Percentiles rank a stretch among this genome's conserved stretches.
Evolutionary conservation across 805 yeast species (phyloP).

Genomic region (Saturnispora saitoi): DNA sequence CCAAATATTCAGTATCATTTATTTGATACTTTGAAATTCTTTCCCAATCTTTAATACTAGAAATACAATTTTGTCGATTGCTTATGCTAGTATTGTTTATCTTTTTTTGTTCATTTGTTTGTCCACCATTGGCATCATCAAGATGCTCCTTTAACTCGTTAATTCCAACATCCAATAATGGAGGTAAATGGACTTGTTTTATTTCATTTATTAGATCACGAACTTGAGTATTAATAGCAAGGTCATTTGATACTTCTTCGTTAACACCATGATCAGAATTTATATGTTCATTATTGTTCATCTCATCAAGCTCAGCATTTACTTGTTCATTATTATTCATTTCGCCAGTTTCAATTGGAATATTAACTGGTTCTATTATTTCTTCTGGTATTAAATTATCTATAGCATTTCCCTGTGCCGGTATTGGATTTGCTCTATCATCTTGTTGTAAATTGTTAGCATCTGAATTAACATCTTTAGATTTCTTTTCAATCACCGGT

Average conservation of each 20-base stretch:
- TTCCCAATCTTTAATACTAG: not conserved
- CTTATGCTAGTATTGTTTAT: not conserved
- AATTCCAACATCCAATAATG: not conserved
- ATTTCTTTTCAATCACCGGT: slow-evolving; percentile 38
- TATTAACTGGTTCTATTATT: slow-evolving; percentile 19
- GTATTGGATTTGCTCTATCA: not conserved
- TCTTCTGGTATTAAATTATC: not conserved
- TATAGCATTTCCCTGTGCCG: not conserved
- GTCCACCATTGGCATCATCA: not conserved
- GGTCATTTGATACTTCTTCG: not conserved
- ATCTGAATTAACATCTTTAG: not conserved
- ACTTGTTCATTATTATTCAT: not conserved
- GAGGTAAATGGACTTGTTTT: not conserved
- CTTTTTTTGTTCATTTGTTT: not conserved
- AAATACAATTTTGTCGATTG: not conserved
- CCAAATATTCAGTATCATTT: slow-evolving; percentile 7
- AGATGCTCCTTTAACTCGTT: not conserved
- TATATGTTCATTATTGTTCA: no score
- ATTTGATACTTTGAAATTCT: not conserved
- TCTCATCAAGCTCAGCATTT: no score
- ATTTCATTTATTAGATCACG: not conserved
- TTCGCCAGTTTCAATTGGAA: not conserved
- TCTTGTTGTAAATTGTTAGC: not conserved
- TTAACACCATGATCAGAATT: not conserved
- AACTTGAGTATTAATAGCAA: not conserved